Conservation (phyloP, 2,329 filamentous ascomycete species). For the Fusarium albidum region DNA sequence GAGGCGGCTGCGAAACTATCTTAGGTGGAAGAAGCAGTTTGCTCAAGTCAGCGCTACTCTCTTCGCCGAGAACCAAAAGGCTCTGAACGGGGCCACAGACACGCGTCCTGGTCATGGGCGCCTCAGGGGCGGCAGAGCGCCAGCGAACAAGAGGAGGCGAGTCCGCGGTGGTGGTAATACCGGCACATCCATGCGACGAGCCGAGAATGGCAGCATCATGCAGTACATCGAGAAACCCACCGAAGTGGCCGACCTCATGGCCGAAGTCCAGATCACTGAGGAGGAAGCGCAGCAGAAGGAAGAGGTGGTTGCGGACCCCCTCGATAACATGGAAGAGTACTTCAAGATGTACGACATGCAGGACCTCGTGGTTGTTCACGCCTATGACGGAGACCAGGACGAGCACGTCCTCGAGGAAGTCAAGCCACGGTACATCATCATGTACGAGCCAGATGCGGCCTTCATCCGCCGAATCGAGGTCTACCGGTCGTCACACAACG, state of each 20-base stretch:
- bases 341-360: slow-evolving; percentile 93
- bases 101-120: slow-evolving; percentile 55
- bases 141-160: slow-evolving; percentile 85
- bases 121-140: slow-evolving; percentile 66
- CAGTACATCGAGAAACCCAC: slow-evolving; percentile 83
- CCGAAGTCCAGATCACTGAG: slow-evolving; percentile 83
- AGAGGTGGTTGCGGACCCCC: slow-evolving; percentile 76
- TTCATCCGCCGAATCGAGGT: slow-evolving; percentile 96
- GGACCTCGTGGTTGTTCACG: slow-evolving; percentile 86
- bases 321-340: slow-evolving; percentile 91
- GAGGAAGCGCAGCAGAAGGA: slow-evolving; percentile 78
- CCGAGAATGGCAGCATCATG: slow-evolving; percentile 76
- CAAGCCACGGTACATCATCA: slow-evolving; percentile 92
- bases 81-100: slow-evolving; percentile 72
- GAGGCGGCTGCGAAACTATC: slow-evolving; percentile 83
- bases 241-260: slow-evolving; percentile 83
- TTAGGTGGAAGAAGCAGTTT: slow-evolving; percentile 91
- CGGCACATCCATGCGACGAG: slow-evolving; percentile 66
- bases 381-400: slow-evolving; percentile 95
- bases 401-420: slow-evolving; percentile 96
- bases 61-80: slow-evolving; percentile 82
- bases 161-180: slow-evolving; percentile 78
- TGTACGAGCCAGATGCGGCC: slow-evolving; percentile 96
- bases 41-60: slow-evolving; percentile 82
- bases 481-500: slow-evolving; percentile 92